Evolutionary conservation across 1,139 yeast species (phyloP).

Genomic region (Protomyces inundatus): DNA sequence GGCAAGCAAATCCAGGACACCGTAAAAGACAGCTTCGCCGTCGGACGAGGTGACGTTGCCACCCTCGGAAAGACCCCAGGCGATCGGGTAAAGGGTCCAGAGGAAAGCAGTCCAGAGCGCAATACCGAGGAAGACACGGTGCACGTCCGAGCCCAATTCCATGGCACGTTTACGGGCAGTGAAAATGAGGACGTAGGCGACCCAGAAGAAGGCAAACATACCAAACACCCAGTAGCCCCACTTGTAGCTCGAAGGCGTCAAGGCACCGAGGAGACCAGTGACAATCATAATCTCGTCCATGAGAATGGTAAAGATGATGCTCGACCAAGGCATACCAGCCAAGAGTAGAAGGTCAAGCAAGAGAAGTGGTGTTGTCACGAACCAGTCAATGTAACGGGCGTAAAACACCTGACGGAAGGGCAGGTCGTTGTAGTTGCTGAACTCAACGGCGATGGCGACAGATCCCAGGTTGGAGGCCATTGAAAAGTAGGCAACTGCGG

Average conservation of each 20-base stretch:
- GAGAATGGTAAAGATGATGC: constrained; percentile 21
- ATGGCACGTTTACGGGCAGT: constrained; percentile 29
- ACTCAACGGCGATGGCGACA: constrained; percentile 52
- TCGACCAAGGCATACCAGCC: constrained; percentile 35
- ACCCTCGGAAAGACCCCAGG: constrained; percentile 59
- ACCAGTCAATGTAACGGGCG: constrained; percentile 63
- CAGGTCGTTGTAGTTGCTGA: constrained; percentile 45
- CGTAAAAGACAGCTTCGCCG: constrained; percentile 56
- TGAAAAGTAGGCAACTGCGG: constrained; percentile 55
- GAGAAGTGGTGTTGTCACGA: constrained; percentile 55
- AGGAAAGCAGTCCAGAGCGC: constrained; percentile 40
- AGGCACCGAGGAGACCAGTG: constrained; percentile 32
- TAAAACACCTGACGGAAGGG: constrained; percentile 58
- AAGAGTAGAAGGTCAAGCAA: constrained; percentile 42
- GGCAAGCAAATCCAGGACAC: constrained; percentile 48
- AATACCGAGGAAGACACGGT: constrained; percentile 32
- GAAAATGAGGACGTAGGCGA: constrained; percentile 30
- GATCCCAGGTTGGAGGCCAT: constrained; percentile 66
- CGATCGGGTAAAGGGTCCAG: constrained; percentile 50
- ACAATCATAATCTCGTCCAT: constrained; percentile 42
- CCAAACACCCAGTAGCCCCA: constrained; percentile 58
- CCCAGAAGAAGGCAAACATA: constrained; percentile 35
- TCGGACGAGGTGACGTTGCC: constrained; percentile 57
- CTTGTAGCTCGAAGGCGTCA: constrained; percentile 49
- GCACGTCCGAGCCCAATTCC: constrained; percentile 30